Evolutionary conservation across 768 basidiomycete species (phyloP).

Genomic region (Suillus sp.): DNA sequence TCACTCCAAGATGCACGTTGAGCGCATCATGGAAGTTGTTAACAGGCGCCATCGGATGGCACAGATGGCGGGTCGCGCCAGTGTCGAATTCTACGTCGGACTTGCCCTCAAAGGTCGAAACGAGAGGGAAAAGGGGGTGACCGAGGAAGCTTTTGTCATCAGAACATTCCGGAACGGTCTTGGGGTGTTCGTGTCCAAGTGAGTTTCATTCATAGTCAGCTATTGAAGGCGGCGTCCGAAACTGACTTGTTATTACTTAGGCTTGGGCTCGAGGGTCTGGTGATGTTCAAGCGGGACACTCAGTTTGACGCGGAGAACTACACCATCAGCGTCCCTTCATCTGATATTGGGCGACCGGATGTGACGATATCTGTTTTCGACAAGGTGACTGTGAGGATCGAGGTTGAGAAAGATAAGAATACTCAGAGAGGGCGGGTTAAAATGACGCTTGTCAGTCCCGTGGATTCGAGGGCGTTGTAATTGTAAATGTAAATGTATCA

Average conservation of each 20-base stretch:
- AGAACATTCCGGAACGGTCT: conserved; percentile 93
- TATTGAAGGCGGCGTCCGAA: not conserved
- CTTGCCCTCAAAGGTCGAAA: conserved; percentile 79
- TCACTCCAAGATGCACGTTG: conserved; percentile 87
- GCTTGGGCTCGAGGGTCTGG: conserved; percentile 90
- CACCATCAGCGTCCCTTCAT: conserved; percentile 67
- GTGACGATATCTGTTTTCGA: conserved; percentile 87
- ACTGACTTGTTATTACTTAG: conserved; percentile 41
- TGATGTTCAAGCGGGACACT: conserved; percentile 90
- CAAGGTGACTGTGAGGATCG: conserved; percentile 87
- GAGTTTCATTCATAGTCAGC: conserved; percentile 32
- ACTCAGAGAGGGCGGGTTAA: conserved; percentile 89
- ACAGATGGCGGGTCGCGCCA: conserved; percentile 95
- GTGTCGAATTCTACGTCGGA: conserved; percentile 97
- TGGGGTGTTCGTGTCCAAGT: conserved; percentile 96
- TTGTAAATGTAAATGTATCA: not conserved
- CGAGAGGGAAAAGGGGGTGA: conserved; percentile 48
- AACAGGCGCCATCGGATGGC: conserved; percentile 95
- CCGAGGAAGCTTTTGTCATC: conserved; percentile 91
- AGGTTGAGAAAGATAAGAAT: conserved; percentile 92
- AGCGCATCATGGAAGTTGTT: conserved; percentile 81
- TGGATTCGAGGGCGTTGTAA: conserved; percentile 54
- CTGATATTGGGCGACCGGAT: conserved; percentile 30
- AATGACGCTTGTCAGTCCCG: conserved; percentile 72
- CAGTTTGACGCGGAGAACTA: conserved; percentile 93